Conservation (phyloP, 805 yeast species). For the Starmera caribaea region DNA sequence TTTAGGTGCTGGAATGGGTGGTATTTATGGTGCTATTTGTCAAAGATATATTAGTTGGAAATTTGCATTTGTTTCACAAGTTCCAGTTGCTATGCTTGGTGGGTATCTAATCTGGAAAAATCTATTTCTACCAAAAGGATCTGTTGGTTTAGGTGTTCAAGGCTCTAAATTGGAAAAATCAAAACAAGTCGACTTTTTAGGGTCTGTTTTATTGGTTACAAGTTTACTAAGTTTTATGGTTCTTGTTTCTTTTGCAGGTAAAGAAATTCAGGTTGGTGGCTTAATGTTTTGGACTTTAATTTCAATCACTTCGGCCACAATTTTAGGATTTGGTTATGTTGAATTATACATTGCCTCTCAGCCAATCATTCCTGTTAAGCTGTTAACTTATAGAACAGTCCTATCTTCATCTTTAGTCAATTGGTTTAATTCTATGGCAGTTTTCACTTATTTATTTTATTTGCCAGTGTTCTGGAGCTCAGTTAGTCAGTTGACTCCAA, state of each 20-base stretch:
- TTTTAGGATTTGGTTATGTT: slow-evolving; percentile 31
- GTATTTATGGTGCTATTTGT: slow-evolving; percentile 48
- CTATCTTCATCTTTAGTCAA: slow-evolving; percentile 55
- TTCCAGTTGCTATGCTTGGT: slow-evolving; percentile 38
- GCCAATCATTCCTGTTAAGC: slow-evolving; percentile 54
- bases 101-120: slow-evolving; percentile 27
- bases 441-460: slow-evolving; percentile 54
- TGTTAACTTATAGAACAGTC: slow-evolving; percentile 48
- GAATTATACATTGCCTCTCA: slow-evolving; percentile 36
- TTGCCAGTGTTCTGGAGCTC: slow-evolving; percentile 60
- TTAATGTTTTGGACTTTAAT: slow-evolving; percentile 27
- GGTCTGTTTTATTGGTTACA: slow-evolving; percentile 49
- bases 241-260: slow-evolving; percentile 61
- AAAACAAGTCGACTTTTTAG: slow-evolving; percentile 56
- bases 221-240: slow-evolving; percentile 50
- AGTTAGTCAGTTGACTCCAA: slow-evolving; percentile 41
- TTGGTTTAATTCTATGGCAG: slow-evolving; percentile 61
- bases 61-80: slow-evolving; percentile 43
- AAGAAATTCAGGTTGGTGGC: slow-evolving; percentile 38
- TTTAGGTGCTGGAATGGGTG: slow-evolving; percentile 67
- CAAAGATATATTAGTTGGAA: slow-evolving; percentile 57
- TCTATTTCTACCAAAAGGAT: slow-evolving; percentile 34
- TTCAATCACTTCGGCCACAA: slow-evolving; percentile 22
- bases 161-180: slow-evolving; percentile 36
- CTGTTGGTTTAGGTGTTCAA: slow-evolving; percentile 43